Evolutionary conservation across 2,329 filamentous ascomycete genomes (phyloP).

Genomic region (Botrytis fabae): DNA sequence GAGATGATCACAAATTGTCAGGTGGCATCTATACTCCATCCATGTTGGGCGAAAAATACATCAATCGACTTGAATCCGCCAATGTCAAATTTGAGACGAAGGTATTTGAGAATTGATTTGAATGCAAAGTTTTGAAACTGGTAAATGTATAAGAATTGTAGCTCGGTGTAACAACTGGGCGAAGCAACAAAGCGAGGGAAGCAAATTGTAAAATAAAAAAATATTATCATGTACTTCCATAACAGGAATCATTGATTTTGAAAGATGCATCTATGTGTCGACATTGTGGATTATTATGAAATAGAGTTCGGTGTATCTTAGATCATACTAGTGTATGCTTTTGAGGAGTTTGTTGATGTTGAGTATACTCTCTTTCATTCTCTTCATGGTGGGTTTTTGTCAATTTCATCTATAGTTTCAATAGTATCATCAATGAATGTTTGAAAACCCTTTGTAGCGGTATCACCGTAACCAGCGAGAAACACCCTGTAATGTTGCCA

Average conservation of each 20-base stretch:
- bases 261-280: background rate
- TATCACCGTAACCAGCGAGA: background rate
- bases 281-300: background rate
- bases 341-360: too few relatives aligned
- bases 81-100: conserved; percentile 64
- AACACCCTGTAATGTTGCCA: background rate
- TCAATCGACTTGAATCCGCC: conserved; percentile 58
- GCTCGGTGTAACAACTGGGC: background rate
- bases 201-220: background rate
- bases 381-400: background rate
- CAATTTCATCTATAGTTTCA: background rate
- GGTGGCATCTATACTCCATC: conserved; percentile 74
- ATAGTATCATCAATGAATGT: background rate
- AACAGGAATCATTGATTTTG: background rate
- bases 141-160: background rate
- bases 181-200: background rate
- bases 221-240: background rate
- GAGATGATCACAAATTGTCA: conserved; percentile 58
- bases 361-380: background rate
- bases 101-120: conserved; percentile 42
- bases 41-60: conserved; percentile 64
- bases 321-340: background rate
- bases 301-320: background rate
- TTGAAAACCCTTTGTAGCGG: background rate
- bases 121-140: background rate